A percentile compares a stretch with the other conserved stretches of the same genome.
Evolutionary conservation across 192 early-diverging fungal genomes (phyloP).

Genomic region (Funneliformis mosseae): DNA sequence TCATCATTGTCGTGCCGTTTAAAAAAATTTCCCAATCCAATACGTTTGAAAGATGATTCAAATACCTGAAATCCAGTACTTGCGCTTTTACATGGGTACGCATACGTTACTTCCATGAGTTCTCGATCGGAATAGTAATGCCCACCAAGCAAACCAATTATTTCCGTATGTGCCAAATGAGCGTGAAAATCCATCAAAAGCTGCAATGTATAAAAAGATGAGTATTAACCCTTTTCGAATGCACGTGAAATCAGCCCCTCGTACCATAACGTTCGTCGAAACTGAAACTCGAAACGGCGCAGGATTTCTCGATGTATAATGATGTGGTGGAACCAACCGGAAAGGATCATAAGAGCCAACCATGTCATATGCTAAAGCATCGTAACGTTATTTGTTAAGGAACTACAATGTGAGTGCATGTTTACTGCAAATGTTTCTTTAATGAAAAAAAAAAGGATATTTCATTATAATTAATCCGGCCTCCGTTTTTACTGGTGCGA

Average conservation of each 20-base stretch:
- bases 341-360: constrained; percentile 55
- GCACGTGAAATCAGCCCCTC: neutral
- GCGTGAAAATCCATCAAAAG: constrained; percentile 92
- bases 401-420: neutral
- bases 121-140: constrained; percentile 54
- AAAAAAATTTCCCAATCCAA: neutral
- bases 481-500: neutral
- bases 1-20: neutral
- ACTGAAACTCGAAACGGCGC: constrained; percentile 60
- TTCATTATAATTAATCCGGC: constrained; percentile 33
- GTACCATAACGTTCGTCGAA: constrained; percentile 56
- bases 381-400: constrained; percentile 15
- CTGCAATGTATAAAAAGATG: constrained; percentile 40
- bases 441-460: constrained; percentile 25
- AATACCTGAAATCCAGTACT: constrained; percentile 74
- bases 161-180: constrained; percentile 88
- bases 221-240: neutral
- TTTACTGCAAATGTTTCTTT: neutral
- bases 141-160: constrained; percentile 92
- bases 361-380: constrained; percentile 15
- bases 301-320: constrained; percentile 46
- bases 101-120: constrained; percentile 61
- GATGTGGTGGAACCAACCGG: constrained; percentile 50
- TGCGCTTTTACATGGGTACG: constrained; percentile 80
- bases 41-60: neutral